Evolutionary conservation across 1,284 basidiomycete genomes (phyloP), one percentile per base, ranked within the genome.

Genomic region (Irpex sp.): DNA sequence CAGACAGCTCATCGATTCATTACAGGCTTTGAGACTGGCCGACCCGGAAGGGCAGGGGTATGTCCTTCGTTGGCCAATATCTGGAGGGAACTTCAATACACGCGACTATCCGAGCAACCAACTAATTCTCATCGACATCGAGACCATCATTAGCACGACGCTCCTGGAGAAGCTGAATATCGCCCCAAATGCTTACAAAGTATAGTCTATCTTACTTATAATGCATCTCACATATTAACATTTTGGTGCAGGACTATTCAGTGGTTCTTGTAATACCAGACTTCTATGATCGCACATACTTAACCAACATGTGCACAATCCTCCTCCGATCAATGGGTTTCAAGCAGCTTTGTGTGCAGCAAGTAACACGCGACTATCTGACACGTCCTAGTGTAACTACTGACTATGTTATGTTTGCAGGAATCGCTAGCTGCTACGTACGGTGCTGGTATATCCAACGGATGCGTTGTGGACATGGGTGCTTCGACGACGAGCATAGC

Each of bases 381-480:
- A 53, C 39, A 35, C 35, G n/a, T 5, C 57, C 4, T 17, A 9
- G 39, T 39, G 37, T n/a, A 11, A 36, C 7, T 13, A 19, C 39
- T 50, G 54, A 35, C 47, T 55, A 65, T 26, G 62, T 60, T 17
- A 33, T 53, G 9, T 36, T 17, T 35, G 39, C 39, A 97, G 92
- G 95, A 97, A 81, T 91, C 93, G 1, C 81, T 97, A 35, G 94
- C 94, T 57, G 94, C 97, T 4, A 94, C 95, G 1, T 98, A 97
- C 73, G 95, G 96, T 17, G 95, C 97, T 1, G 97, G 97, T 9
- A 89, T 98, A 62, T 94, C 93, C 0, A 92, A 88, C 66, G 96
- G 95, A 9, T 98, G 97, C 72, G 93, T 99, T 2, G 93, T 99
- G 39, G 95, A 99, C 72, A 88, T 99, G 61, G 97, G 97, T 8